Evolutionary conservation across 495 filamentous ascomycete genomes (phyloP).

Genomic region (Daldinia decipiens): DNA sequence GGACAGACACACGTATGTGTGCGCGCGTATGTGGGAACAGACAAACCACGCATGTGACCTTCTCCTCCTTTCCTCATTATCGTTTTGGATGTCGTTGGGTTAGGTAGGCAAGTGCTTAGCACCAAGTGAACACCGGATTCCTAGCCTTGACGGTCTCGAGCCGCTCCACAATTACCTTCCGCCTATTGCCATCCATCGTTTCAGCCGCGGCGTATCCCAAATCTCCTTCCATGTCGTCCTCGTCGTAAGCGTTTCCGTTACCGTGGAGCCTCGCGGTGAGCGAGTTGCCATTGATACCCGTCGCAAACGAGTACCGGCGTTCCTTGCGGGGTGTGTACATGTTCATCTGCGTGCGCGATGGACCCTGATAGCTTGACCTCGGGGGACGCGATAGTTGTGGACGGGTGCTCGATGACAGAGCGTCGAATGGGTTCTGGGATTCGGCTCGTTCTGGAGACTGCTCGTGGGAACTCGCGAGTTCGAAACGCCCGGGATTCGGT

Average conservation of each 20-base stretch:
- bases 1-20: background rate
- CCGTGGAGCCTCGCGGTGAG: slow-evolving; percentile 59
- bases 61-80: background rate
- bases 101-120: slow-evolving; percentile 60
- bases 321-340: slow-evolving; percentile 56
- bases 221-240: slow-evolving; percentile 83
- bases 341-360: slow-evolving; percentile 49
- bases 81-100: background rate
- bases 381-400: slow-evolving; percentile 19
- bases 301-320: slow-evolving; percentile 56
- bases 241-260: slow-evolving; percentile 43
- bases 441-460: slow-evolving; percentile 42
- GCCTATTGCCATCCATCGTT: slow-evolving; percentile 87
- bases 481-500: slow-evolving; percentile 86
- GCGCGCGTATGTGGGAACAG: background rate
- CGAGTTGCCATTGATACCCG: slow-evolving; percentile 50
- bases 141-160: slow-evolving; percentile 93
- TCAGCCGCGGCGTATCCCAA: slow-evolving; percentile 92
- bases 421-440: slow-evolving; percentile 36
- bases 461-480: slow-evolving; percentile 67
- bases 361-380: slow-evolving; percentile 52
- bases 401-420: slow-evolving; percentile 7
- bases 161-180: slow-evolving; percentile 96
- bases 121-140: slow-evolving; percentile 98
- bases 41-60: background rate